Evolutionary conservation across 192 early-diverging fungal species (phyloP).

Genomic region (Dissophora globulifera): DNA sequence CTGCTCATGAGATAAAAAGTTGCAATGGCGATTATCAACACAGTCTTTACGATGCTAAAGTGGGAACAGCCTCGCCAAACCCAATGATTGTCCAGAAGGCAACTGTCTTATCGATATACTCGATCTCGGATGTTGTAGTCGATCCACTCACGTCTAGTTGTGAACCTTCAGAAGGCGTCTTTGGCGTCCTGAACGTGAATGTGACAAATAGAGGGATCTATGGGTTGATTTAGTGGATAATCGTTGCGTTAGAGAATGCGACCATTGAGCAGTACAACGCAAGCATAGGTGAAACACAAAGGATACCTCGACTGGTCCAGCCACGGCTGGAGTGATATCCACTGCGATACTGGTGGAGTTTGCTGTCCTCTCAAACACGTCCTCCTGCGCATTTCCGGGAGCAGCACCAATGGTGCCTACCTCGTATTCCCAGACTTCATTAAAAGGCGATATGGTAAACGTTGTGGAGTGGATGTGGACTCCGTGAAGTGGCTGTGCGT

Average conservation of each 20-base stretch:
- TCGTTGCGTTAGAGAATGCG: neutral
- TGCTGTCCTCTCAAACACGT: conserved; percentile 69
- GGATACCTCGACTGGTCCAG: conserved; percentile 64
- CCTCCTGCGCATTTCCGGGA: conserved; percentile 48
- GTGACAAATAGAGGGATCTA: conserved; percentile 73
- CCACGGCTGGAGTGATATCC: conserved; percentile 64
- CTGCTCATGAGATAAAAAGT: no score
- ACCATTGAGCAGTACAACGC: neutral
- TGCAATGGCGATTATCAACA: no score
- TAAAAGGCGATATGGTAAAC: conserved; percentile 78
- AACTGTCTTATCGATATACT: conserved; percentile 58
- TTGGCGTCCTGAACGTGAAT: conserved; percentile 59
- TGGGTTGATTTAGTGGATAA: conserved; percentile 1
- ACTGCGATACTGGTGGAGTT: conserved; percentile 71
- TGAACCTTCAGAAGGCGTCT: conserved; percentile 27
- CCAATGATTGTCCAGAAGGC: conserved; percentile 73
- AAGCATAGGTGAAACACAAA: neutral
- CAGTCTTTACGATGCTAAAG: conserved; percentile 15
- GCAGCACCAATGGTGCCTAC: conserved; percentile 39
- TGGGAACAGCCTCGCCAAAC: conserved; percentile 57
- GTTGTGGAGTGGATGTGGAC: conserved; percentile 69
- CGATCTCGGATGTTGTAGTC: conserved; percentile 28
- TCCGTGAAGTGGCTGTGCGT: conserved; percentile 29
- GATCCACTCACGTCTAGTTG: conserved; percentile 36
- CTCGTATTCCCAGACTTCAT: conserved; percentile 87